A percentile compares a stretch with the other conserved stretches of the same genome.
phyloP scores from a whole-genome alignment of 352 stramenopile genomes.

The Globisporangium mamillatum region DNA sequence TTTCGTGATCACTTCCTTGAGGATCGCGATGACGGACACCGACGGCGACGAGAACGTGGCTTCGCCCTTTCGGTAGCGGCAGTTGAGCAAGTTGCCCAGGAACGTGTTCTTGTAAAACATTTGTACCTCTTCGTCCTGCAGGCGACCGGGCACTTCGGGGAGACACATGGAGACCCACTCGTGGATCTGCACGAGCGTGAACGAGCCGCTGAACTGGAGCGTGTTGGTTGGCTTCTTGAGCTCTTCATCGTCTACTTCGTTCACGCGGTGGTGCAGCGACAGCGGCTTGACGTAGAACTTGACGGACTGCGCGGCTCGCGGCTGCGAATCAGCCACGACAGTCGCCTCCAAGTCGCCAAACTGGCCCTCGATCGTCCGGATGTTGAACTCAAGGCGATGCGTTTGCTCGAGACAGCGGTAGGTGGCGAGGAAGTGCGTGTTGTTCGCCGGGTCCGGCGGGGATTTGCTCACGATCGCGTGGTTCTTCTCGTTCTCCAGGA shows the following conservation, averaged over 20 bases:
- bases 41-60: slow-evolving; percentile 75
- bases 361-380: slow-evolving; percentile 85
- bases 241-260: slow-evolving; percentile 51
- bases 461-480: slow-evolving; percentile 76
- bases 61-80: slow-evolving; percentile 72
- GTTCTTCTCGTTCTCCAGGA: slow-evolving; percentile 77
- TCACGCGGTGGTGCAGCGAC: slow-evolving; percentile 79
- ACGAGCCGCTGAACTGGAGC: slow-evolving; percentile 67
- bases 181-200: slow-evolving; percentile 84
- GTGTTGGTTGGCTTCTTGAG: slow-evolving; percentile 57
- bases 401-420: slow-evolving; percentile 79
- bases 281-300: slow-evolving; percentile 82
- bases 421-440: slow-evolving; percentile 73
- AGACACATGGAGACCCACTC: slow-evolving; percentile 83
- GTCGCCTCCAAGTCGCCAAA: slow-evolving; percentile 77
- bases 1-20: slow-evolving; percentile 85
- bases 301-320: slow-evolving; percentile 63
- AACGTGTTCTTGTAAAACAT: slow-evolving; percentile 82
- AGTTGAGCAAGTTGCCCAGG: slow-evolving; percentile 68
- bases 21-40: slow-evolving; percentile 78
- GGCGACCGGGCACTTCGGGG: slow-evolving; percentile 64
- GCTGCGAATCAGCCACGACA: slow-evolving; percentile 59
- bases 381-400: slow-evolving; percentile 74
- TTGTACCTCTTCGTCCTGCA: slow-evolving; percentile 66
- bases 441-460: slow-evolving; percentile 39